phyloP scores from a whole-genome alignment of 2,329 filamentous ascomycete genomes.

The Plenodomus tracheiphilus region DNA sequence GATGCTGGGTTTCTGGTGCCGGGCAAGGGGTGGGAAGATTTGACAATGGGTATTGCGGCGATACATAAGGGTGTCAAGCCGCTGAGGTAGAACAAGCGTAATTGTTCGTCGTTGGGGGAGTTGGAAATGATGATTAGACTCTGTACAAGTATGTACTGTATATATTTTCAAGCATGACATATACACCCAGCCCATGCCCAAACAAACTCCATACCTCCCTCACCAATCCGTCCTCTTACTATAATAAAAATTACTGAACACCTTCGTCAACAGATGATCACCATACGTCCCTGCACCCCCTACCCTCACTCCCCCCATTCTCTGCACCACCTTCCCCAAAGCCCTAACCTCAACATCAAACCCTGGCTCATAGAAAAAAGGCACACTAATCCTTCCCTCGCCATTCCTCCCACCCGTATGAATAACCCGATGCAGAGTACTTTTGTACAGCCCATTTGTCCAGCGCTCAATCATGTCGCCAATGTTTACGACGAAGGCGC shows the following conservation, averaged over 20 bases:
- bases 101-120: constrained; percentile 5
- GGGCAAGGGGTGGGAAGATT: constrained; percentile 73
- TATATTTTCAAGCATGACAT: neutral
- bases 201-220: too few relatives aligned
- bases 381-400: constrained; percentile 48
- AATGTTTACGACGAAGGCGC: constrained; percentile 54
- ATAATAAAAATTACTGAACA: constrained; percentile 48
- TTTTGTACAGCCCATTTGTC: constrained; percentile 50
- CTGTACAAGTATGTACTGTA: constrained; percentile 3
- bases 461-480: constrained; percentile 55
- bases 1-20: constrained; percentile 85
- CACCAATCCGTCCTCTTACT: constrained; percentile 32
- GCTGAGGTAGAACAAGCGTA: too few relatives aligned
- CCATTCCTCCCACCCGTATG: constrained; percentile 31
- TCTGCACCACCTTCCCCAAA: constrained; percentile 42
- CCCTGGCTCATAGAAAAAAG: constrained; percentile 55
- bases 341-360: constrained; percentile 47
- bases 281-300: constrained; percentile 42
- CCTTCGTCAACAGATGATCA: constrained; percentile 49
- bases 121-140: neutral
- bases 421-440: constrained; percentile 51
- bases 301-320: constrained; percentile 32
- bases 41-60: constrained; percentile 90
- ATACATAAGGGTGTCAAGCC: constrained; percentile 97
- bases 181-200: neutral